These are phyloP conservation scores for Parsonsia alboflavescens DNA, from an alignment of 257 asterid genomes.

Conservation along the genomic window DNA sequence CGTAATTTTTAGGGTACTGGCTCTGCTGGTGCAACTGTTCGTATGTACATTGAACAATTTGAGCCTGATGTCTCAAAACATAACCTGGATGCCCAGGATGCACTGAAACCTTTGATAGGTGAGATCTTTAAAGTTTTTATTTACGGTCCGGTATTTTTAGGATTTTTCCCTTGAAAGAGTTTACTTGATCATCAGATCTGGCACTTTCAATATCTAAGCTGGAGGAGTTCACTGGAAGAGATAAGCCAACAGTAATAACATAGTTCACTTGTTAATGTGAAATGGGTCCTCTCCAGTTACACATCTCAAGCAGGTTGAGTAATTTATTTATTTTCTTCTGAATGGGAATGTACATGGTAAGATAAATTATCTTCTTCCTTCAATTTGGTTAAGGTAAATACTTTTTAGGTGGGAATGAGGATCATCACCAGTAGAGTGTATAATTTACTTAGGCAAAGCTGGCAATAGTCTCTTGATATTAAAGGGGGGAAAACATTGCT, in stretches of 20 bases:
- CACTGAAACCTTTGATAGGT: conserved; percentile 84
- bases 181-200: conserved; percentile 44
- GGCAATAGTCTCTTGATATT: background rate
- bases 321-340: background rate
- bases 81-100: conserved; percentile 73
- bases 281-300: background rate
- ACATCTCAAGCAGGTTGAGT: conserved; percentile 2
- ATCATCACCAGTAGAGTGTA: background rate
- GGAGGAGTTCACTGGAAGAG: conserved; percentile 87
- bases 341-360: background rate
- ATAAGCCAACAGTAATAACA: conserved; percentile 94
- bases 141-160: background rate
- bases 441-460: background rate
- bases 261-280: conserved; percentile 19
- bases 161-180: conserved; percentile 9
- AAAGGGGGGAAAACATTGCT: background rate
- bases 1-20: conserved; percentile 71
- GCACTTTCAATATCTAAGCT: conserved; percentile 76
- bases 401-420: background rate
- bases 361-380: background rate
- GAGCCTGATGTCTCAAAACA: conserved; percentile 85
- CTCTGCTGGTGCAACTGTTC: conserved; percentile 94
- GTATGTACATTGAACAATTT: conserved; percentile 75
- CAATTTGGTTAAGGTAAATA: conserved; percentile 3
- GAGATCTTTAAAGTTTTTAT: conserved; percentile 11